These are phyloP conservation scores for Sporothrix mexicana DNA, from an alignment of 2,329 filamentous ascomycete genomes.

Conservation along the genomic window DNA sequence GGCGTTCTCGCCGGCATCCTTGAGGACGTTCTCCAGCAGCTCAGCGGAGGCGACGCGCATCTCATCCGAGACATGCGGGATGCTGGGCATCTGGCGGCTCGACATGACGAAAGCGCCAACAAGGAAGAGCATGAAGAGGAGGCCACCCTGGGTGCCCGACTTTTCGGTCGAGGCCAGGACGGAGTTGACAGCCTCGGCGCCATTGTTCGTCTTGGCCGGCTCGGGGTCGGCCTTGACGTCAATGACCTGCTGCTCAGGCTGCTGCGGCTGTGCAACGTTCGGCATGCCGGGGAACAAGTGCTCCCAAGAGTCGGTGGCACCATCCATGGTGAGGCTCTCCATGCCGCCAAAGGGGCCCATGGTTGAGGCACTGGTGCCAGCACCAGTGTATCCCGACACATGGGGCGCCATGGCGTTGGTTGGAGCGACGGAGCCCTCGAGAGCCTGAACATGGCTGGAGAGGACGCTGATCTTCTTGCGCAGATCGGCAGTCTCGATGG, in stretches of 20 bases:
- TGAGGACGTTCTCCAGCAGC: slow-evolving; percentile 80
- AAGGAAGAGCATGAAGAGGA: slow-evolving; percentile 94
- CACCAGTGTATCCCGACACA: slow-evolving; percentile 56
- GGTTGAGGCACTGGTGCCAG: slow-evolving; percentile 22
- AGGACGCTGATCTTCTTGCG: slow-evolving; percentile 91
- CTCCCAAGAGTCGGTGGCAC: slow-evolving; percentile 69
- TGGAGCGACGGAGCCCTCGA: slow-evolving; percentile 66
- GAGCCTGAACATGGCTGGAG: slow-evolving; percentile 70
- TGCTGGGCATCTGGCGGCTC: slow-evolving; percentile 74
- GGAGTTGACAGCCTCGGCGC: slow-evolving; percentile 58
- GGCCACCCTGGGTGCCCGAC: slow-evolving; percentile 74
- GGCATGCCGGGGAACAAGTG: slow-evolving; percentile 76
- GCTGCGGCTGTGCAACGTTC: slow-evolving; percentile 56
- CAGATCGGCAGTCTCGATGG: slow-evolving; percentile 86
- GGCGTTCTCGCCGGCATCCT: slow-evolving; percentile 70
- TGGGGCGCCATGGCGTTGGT: slow-evolving; percentile 40
- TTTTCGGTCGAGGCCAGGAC: slow-evolving; percentile 61
- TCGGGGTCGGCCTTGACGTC: slow-evolving; percentile 64
- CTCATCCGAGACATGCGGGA: slow-evolving; percentile 80
- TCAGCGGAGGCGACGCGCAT: slow-evolving; percentile 78
- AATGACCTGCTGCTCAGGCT: slow-evolving; percentile 38
- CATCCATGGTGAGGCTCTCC: slow-evolving; percentile 81
- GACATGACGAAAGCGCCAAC: slow-evolving; percentile 96
- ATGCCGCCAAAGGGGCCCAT: slow-evolving; percentile 76
- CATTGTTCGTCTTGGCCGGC: slow-evolving; percentile 45